Base-by-base conservation (phyloP, 2,329 filamentous ascomycete species). In the Reticulascus tulasneorum region DNA sequence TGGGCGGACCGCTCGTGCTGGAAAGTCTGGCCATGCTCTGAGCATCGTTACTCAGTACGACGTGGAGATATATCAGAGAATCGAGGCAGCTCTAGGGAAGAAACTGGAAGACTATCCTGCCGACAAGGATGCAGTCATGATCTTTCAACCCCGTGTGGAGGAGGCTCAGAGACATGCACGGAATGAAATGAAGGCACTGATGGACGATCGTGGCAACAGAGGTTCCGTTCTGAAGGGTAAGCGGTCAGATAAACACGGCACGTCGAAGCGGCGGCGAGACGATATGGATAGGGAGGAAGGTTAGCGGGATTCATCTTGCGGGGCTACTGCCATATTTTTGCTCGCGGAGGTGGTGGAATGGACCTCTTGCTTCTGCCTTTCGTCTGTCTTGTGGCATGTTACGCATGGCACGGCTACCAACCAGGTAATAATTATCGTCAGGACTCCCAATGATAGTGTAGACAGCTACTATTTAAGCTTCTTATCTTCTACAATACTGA, bases 1-100 rank as follows among this genome's bases (percentile, higher is more conserved):
- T 1, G 89, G 89, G 15, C 83, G 89, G 48, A 95, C 89, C 1
- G 89, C 89, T 0, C 79, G 89, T 60, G 89, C 89, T 0, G 89
- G 89, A 20, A 90, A 90, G 58, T 82, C 82, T 2, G 90, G 90
- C 32, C 77, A 86, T 27, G 88, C 89, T 8, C 75, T 95, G 29
- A 86, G 73, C 34, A 65, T 96, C 8, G 82, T 93, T 6, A 94
- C 86, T 1, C 89, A 95, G 60, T 94, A 94, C 49, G 89, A 94
- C 52, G 66, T 90, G 2, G 86, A 90, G 57, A 74, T 93, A 23
- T 94, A 79, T 62, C 65, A 83, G 52, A 71, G 88, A 15, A 94
- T 94, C 33, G 90, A 96, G 60, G 78, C 79, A 6, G 86, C 88
- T 0, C 66, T 96, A 10, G 86, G 85, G 10, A 85, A 84, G 65